Conservation (phyloP, 345 rosid genomes). For the Gossypium thurberi region DNA sequence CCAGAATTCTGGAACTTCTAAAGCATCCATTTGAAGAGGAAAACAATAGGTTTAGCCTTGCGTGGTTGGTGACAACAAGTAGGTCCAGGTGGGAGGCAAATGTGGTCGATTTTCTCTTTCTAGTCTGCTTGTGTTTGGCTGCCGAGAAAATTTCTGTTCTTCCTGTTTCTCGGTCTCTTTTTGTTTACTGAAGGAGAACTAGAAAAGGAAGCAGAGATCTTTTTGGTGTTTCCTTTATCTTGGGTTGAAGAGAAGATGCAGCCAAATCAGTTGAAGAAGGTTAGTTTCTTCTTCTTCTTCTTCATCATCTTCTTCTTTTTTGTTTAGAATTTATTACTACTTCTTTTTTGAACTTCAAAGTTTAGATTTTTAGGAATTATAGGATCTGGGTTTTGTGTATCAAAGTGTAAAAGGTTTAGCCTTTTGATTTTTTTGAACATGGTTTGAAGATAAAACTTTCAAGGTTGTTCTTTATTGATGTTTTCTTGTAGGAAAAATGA, state of each 20-base stretch:
- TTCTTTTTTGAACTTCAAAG: not conserved
- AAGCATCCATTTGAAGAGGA: not conserved
- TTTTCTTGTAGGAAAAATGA: not conserved
- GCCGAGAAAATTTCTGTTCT: not conserved
- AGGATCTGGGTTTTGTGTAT: not conserved
- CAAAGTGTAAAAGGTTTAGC: not conserved
- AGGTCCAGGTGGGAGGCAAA: not conserved
- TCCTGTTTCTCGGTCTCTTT: conserved; percentile 1
- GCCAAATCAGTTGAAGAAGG: conserved; percentile 9
- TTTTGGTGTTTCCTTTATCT: not conserved
- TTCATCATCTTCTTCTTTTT: not conserved
- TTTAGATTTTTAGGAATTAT: not conserved
- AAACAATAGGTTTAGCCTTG: not conserved
- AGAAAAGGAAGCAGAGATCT: not conserved
- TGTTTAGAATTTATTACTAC: not conserved
- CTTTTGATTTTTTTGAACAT: not conserved
- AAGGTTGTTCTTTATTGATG: not conserved
- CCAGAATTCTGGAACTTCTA: conserved; percentile 3
- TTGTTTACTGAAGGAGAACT: not conserved
- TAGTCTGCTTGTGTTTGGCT: not conserved
- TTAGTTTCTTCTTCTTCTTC: not conserved
- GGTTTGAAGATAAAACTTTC: not conserved
- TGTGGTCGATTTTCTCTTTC: not conserved
- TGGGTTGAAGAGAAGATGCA: not conserved
- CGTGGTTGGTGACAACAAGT: not conserved